Conservation (phyloP, 2,329 filamentous ascomycete species). For the Taxawa tesnikishii region DNA sequence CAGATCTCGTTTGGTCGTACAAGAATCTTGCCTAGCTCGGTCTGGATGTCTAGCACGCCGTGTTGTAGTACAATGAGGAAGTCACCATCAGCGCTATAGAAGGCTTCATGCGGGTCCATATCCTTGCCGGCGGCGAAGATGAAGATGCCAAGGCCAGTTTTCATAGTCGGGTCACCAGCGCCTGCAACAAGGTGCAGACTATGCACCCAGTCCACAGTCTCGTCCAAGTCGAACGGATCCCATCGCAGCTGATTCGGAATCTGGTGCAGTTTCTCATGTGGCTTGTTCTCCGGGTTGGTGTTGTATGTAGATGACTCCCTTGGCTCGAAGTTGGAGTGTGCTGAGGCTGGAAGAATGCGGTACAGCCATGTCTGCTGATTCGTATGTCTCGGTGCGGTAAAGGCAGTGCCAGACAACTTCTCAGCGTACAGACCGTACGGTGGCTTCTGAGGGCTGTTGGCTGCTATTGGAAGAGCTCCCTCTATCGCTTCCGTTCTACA, state of each 20-base stretch:
- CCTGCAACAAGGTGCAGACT: slow-evolving; percentile 62
- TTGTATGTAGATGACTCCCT: slow-evolving; percentile 37
- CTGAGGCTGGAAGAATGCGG: slow-evolving; percentile 45
- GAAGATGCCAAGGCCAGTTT: slow-evolving; percentile 67
- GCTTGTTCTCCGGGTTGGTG: slow-evolving; percentile 36
- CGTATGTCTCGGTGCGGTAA: slow-evolving; percentile 43
- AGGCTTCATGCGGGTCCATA: slow-evolving; percentile 64
- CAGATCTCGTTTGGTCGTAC: slow-evolving; percentile 57
- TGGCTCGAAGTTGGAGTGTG: slow-evolving; percentile 41
- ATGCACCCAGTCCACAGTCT: slow-evolving; percentile 56
- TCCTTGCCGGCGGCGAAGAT: slow-evolving; percentile 67
- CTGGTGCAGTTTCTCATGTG: slow-evolving; percentile 51
- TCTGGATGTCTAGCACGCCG: slow-evolving; percentile 54
- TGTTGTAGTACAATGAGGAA: slow-evolving; percentile 54
- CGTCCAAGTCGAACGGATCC: slow-evolving; percentile 64
- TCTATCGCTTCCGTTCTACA: slow-evolving; percentile 62
- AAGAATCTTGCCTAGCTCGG: slow-evolving; percentile 51
- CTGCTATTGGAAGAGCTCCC: slow-evolving; percentile 59
- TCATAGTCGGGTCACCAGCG: slow-evolving; percentile 66
- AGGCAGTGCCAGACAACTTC: slow-evolving; percentile 48
- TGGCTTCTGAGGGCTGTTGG: slow-evolving; percentile 73
- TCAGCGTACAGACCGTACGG: slow-evolving; percentile 72
- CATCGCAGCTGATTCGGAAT: slow-evolving; percentile 74
- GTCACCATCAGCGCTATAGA: slow-evolving; percentile 69
- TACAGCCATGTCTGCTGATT: slow-evolving; percentile 50